A percentile compares a stretch with the other conserved stretches of the same genome.
Evolutionary conservation across 2,329 filamentous ascomycete species (phyloP).

Genomic region (Teratosphaeria nubilosa): DNA sequence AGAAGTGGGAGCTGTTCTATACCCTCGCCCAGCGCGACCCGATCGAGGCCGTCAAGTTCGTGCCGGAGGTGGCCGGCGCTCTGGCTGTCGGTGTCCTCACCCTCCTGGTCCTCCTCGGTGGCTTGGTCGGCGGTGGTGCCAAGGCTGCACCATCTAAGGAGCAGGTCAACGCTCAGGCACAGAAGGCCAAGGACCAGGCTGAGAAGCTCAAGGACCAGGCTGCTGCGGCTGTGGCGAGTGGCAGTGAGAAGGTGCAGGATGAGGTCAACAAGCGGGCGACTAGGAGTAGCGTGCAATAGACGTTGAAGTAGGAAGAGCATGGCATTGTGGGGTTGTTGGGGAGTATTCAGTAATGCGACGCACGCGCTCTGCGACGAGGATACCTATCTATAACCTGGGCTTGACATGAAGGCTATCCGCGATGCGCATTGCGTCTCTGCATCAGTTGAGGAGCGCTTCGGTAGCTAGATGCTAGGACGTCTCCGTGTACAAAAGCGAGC

Average conservation of each 20-base stretch:
- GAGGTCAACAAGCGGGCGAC: conserved; percentile 54
- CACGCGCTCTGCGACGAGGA: background rate
- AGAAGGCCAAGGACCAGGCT: conserved; percentile 61
- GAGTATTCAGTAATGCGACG: background rate
- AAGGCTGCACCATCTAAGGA: conserved; percentile 52
- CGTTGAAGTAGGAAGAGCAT: background rate
- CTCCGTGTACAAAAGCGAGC: background rate
- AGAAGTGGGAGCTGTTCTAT: conserved; percentile 89
- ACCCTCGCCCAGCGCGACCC: conserved; percentile 75
- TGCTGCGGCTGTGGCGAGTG: conserved; percentile 50
- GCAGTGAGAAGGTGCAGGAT: conserved; percentile 65
- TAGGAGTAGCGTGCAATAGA: conserved; percentile 14
- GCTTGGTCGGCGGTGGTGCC: conserved; percentile 53
- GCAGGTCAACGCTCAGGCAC: conserved; percentile 24
- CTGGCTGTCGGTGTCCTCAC: conserved; percentile 61
- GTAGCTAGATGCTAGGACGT: background rate
- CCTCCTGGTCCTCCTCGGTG: conserved; percentile 59
- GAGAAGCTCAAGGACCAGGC: conserved; percentile 56
- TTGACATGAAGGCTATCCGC: background rate
- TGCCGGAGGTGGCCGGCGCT: conserved; percentile 82
- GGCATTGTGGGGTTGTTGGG: background rate
- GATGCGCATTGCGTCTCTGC: background rate
- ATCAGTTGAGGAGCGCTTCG: background rate
- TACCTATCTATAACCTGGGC: background rate
- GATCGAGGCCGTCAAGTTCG: conserved; percentile 72